A percentile compares a stretch with the other conserved stretches of the same genome.
phyloP scores from a whole-genome alignment of 2,329 filamentous ascomycete genomes.

The Colletotrichum sp. region DNA sequence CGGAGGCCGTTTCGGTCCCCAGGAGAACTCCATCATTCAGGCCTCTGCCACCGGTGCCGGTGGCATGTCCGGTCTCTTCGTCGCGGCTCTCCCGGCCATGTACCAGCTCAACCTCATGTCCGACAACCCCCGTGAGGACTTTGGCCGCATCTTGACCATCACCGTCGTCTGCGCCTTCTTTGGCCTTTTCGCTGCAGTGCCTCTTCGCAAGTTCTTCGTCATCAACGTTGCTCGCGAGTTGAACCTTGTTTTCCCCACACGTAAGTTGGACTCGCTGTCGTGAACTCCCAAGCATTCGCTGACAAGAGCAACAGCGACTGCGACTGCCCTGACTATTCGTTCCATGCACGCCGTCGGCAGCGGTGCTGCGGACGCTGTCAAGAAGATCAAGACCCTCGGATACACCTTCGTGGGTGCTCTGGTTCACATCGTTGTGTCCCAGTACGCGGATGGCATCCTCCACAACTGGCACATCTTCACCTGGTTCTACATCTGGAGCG shows the following conservation, averaged over 20 bases:
- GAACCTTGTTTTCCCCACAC: conserved; percentile 62
- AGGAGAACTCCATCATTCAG: conserved; percentile 68
- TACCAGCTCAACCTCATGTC: conserved; percentile 59
- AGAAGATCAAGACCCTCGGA: conserved; percentile 61
- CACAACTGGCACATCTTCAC: conserved; percentile 62
- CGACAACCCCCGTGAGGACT: conserved; percentile 56
- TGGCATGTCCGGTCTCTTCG: conserved; percentile 61
- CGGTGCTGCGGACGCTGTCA: conserved; percentile 56
- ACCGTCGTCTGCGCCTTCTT: conserved; percentile 68
- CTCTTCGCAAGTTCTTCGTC: conserved; percentile 71
- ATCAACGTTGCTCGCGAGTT: conserved; percentile 67
- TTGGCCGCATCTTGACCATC: conserved; percentile 62
- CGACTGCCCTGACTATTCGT: conserved; percentile 65
- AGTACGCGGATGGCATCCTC: conserved; percentile 65
- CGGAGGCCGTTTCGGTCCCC: conserved; percentile 61
- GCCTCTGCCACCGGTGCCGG: conserved; percentile 64
- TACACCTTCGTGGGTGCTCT: conserved; percentile 56
- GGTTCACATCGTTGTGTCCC: conserved; percentile 57
- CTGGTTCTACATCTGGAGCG: conserved; percentile 60
- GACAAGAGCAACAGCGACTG: conserved; percentile 42
- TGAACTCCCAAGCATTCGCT: not conserved
- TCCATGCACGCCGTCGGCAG: conserved; percentile 62
- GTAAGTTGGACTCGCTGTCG: not conserved
- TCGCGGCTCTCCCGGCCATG: conserved; percentile 66
- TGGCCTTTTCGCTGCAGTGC: conserved; percentile 67